Evolutionary conservation across 495 filamentous ascomycete species (phyloP).

Genomic region (Xylaria acuta): DNA sequence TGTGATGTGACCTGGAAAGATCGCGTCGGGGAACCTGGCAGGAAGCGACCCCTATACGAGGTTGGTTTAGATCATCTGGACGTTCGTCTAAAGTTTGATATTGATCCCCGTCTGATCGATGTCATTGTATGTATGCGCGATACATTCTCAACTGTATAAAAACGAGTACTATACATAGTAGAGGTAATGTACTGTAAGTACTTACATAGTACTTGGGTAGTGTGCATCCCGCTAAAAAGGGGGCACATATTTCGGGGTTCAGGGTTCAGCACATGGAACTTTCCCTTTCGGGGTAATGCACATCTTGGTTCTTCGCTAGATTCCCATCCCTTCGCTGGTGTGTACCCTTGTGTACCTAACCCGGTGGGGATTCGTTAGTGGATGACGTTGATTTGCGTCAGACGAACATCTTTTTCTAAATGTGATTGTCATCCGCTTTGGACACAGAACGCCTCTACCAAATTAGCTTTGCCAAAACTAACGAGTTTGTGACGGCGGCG

Average conservation of each 20-base stretch:
- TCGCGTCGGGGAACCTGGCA: background rate
- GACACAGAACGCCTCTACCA: background rate
- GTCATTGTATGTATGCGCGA: background rate
- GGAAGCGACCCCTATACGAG: background rate
- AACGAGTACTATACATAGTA: no score
- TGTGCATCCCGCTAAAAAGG: conserved; percentile 1
- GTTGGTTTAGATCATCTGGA: background rate
- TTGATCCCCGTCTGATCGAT: background rate
- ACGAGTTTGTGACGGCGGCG: background rate
- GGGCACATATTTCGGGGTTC: background rate
- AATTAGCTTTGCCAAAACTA: background rate
- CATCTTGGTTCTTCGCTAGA: conserved; percentile 12
- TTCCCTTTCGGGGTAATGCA: conserved; percentile 21
- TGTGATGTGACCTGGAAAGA: background rate
- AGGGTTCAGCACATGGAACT: conserved; percentile 6
- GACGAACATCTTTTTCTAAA: background rate
- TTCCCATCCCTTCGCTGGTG: conserved; percentile 13
- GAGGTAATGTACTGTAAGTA: no score
- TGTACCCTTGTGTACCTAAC: background rate
- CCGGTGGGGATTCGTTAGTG: background rate
- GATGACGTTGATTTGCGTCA: conserved; percentile 14
- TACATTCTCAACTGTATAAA: background rate
- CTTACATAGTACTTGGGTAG: no score
- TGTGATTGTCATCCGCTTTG: background rate
- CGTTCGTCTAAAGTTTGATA: background rate